phyloP scores from a whole-genome alignment of 2,329 filamentous ascomycete genomes.

The Fusarium brevicatenulatum region DNA sequence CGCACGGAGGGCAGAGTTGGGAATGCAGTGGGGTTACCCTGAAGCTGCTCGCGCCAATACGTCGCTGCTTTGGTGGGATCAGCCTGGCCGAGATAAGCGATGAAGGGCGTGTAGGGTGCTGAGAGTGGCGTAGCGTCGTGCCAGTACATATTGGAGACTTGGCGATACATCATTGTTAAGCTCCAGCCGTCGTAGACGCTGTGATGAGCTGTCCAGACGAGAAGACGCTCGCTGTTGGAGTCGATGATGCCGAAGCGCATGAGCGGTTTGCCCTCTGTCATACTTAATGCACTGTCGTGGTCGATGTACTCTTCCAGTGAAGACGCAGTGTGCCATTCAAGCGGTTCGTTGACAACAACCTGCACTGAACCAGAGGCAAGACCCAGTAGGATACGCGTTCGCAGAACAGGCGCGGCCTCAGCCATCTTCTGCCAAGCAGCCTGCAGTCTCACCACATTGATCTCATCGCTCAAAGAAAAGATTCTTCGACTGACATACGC shows the following conservation, averaged over 20 bases:
- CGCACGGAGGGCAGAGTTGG: neutral
- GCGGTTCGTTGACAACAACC: neutral
- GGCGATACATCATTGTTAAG: neutral
- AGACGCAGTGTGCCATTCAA: neutral
- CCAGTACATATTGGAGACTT: neutral
- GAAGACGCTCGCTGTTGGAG: neutral
- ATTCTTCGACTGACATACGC: neutral
- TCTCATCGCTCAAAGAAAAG: neutral
- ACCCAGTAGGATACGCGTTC: neutral
- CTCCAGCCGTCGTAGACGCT: conserved; percentile 4
- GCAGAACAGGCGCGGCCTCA: neutral
- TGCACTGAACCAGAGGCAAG: neutral
- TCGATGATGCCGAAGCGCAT: neutral
- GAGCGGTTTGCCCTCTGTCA: neutral
- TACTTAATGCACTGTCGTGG: neutral
- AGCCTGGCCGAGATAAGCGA: neutral
- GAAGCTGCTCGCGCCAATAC: neutral
- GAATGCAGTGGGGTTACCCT: neutral
- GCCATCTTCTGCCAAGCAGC: conserved; percentile 3
- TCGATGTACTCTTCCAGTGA: neutral
- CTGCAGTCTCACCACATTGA: neutral
- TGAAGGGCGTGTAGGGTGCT: neutral
- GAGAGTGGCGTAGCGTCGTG: neutral
- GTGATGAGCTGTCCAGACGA: conserved; percentile 2
- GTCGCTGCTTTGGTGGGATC: neutral